Percentiles rank a stretch among this genome's conserved stretches.
Conservation (phyloP, 352 stramenopile species). For the Pythium aquatile region DNA sequence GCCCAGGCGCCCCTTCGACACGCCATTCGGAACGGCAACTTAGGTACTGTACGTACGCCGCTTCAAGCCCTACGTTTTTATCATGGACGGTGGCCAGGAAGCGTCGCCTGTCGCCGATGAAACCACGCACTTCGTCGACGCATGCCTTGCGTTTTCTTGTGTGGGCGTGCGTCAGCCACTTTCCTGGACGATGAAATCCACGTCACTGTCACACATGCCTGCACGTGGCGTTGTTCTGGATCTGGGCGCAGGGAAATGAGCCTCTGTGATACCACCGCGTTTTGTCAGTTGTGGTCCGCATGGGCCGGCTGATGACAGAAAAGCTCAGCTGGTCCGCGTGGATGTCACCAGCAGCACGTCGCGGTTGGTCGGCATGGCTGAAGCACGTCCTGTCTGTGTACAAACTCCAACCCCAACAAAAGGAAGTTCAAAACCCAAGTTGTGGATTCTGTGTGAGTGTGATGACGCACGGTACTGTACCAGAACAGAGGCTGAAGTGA, state of each 20-base stretch:
- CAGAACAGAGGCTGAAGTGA: conserved; percentile 18
- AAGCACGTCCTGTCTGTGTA: conserved; percentile 25
- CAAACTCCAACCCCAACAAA: background rate
- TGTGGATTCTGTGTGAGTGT: background rate
- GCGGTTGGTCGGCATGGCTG: conserved; percentile 7
- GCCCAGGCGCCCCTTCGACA: conserved; percentile 21
- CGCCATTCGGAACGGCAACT: conserved; percentile 20
- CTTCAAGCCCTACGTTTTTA: conserved; percentile 1
- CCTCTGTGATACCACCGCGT: background rate
- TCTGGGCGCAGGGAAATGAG: conserved; percentile 10
- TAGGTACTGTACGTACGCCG: conserved; percentile 8
- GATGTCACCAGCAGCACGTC: conserved; percentile 1
- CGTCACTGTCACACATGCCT: background rate
- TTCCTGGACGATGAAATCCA: background rate
- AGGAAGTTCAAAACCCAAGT: background rate
- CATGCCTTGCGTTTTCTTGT: conserved; percentile 1
- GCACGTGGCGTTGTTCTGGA: background rate
- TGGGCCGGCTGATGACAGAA: background rate
- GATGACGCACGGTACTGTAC: conserved; percentile 16
- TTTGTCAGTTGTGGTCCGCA: background rate
- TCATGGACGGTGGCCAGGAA: background rate
- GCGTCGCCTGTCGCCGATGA: background rate
- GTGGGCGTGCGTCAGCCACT: conserved; percentile 1
- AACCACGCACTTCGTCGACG: background rate
- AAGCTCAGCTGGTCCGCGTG: conserved; percentile 6